phyloP scores from a whole-genome alignment of 2,329 filamentous ascomycete genomes.

The Colletotrichum lentis region DNA sequence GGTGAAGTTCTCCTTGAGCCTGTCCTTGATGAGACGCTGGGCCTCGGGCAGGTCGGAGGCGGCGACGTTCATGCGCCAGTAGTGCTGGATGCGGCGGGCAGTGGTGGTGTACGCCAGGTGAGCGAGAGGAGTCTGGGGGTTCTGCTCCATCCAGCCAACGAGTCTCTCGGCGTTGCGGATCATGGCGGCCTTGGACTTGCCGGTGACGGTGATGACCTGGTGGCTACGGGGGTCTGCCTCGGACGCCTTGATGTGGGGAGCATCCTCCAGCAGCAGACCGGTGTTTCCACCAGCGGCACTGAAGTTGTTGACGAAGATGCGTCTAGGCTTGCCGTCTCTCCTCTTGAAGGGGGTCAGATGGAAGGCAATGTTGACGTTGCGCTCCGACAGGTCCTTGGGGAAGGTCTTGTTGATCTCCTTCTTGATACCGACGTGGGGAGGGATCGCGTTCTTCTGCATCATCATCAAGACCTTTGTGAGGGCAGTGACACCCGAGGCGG shows the following conservation, averaged over 20 bases:
- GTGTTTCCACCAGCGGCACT: conserved; percentile 77
- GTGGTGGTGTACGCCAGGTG: conserved; percentile 73
- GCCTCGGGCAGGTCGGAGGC: conserved; percentile 55
- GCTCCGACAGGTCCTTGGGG: conserved; percentile 63
- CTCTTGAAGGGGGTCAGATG: conserved; percentile 61
- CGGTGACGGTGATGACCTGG: conserved; percentile 68
- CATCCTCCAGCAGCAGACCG: conserved; percentile 71
- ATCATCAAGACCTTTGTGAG: conserved; percentile 72
- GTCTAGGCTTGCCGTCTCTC: conserved; percentile 56
- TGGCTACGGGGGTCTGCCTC: conserved; percentile 60
- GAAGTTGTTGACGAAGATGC: conserved; percentile 72
- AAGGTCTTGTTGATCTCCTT: conserved; percentile 67
- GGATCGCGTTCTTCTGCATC: conserved; percentile 69
- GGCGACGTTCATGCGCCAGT: conserved; percentile 53
- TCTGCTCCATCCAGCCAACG: conserved; percentile 60
- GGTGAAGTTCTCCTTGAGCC: conserved; percentile 52
- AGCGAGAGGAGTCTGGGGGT: conserved; percentile 61
- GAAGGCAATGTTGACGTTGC: conserved; percentile 67
- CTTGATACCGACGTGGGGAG: conserved; percentile 74
- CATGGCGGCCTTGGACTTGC: conserved; percentile 64
- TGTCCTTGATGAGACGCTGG: conserved; percentile 52
- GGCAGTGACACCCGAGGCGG: conserved; percentile 68
- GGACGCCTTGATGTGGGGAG: conserved; percentile 57
- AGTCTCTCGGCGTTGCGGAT: conserved; percentile 65
- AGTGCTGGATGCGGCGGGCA: conserved; percentile 66